phyloP scores from a whole-genome alignment of 139 green algal genomes.

The Marvania coccoides region DNA sequence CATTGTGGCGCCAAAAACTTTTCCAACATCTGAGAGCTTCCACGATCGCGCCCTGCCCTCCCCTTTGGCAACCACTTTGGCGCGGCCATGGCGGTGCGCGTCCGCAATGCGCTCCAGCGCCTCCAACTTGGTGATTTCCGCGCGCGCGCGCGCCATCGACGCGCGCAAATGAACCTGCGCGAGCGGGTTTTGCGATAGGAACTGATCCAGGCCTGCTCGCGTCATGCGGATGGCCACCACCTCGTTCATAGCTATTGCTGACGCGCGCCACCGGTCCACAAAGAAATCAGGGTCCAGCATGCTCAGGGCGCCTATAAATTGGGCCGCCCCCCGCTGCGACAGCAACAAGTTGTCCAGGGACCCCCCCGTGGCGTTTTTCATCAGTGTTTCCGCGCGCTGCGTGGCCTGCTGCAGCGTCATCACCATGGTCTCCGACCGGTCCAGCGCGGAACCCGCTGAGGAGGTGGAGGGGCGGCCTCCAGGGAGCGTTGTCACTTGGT shows the following conservation, averaged over 20 bases:
- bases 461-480: not conserved
- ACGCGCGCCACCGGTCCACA: slow-evolving; percentile 12
- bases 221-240: slow-evolving; percentile 17
- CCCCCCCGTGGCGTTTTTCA: slow-evolving; percentile 6
- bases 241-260: slow-evolving; percentile 1
- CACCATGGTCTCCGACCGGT: not conserved
- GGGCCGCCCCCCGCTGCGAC: not conserved
- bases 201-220: slow-evolving; percentile 13
- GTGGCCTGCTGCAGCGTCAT: slow-evolving; percentile 10
- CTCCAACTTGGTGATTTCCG: slow-evolving; percentile 25
- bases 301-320: slow-evolving; percentile 19
- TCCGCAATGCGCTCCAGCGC: slow-evolving; percentile 22
- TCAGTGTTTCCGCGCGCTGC: slow-evolving; percentile 7
- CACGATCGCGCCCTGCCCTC: not conserved
- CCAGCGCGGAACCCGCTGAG: not conserved
- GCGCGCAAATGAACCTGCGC: slow-evolving; percentile 30
- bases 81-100: not conserved
- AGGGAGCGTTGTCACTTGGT: not conserved
- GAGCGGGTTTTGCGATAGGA: slow-evolving; percentile 31
- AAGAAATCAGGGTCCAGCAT: slow-evolving; percentile 20
- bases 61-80: not conserved
- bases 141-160: slow-evolving; percentile 9
- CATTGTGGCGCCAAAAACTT: not conserved
- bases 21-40: not conserved
- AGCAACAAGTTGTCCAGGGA: slow-evolving; percentile 25